These are phyloP conservation scores for Polytrichum formosum DNA, from an alignment of 225 moss, liverwort and hornwort species.

Conservation along the genomic window DNA sequence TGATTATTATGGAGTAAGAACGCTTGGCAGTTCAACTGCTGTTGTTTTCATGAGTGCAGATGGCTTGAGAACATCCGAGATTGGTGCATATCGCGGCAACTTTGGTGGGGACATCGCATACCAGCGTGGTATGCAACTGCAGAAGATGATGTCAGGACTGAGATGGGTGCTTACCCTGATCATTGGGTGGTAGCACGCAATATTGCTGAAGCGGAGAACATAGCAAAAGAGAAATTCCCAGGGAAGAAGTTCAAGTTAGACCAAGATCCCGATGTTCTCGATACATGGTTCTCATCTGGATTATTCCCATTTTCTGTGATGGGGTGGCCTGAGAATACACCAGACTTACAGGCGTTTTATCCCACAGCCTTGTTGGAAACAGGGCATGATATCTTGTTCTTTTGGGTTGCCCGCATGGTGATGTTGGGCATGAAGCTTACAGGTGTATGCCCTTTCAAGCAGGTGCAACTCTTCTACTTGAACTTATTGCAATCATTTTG, in stretches of 20 bases:
- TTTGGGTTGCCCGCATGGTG: slow-evolving; percentile 98
- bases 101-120: slow-evolving; percentile 98
- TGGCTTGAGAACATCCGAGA: slow-evolving; percentile 90
- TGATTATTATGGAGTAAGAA: too few relatives aligned
- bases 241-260: slow-evolving; percentile 62
- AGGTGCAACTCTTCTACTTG: slow-evolving; percentile 34
- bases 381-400: slow-evolving; percentile 90
- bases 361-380: slow-evolving; percentile 88
- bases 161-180: slow-evolving; percentile 73
- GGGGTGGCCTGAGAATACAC: slow-evolving; percentile 84
- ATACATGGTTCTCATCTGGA: slow-evolving; percentile 93
- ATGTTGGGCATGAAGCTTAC: slow-evolving; percentile 93
- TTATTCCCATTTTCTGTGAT: slow-evolving; percentile 84
- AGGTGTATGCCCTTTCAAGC: slow-evolving; percentile 74
- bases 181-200: slow-evolving; percentile 85
- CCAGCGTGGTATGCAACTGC: slow-evolving; percentile 87
- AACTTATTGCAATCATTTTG: too few relatives aligned
- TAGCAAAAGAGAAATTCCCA: slow-evolving; percentile 52
- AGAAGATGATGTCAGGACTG: slow-evolving; percentile 62
- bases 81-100: slow-evolving; percentile 96
- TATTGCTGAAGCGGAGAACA: slow-evolving; percentile 45
- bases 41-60: slow-evolving; percentile 21
- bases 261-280: slow-evolving; percentile 93
- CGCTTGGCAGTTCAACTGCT: too few relatives aligned
- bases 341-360: slow-evolving; percentile 76